These are phyloP conservation scores for Amborella trichopoda DNA, from an alignment of 164 flowering plant genomes.

Conservation along the genomic window DNA sequence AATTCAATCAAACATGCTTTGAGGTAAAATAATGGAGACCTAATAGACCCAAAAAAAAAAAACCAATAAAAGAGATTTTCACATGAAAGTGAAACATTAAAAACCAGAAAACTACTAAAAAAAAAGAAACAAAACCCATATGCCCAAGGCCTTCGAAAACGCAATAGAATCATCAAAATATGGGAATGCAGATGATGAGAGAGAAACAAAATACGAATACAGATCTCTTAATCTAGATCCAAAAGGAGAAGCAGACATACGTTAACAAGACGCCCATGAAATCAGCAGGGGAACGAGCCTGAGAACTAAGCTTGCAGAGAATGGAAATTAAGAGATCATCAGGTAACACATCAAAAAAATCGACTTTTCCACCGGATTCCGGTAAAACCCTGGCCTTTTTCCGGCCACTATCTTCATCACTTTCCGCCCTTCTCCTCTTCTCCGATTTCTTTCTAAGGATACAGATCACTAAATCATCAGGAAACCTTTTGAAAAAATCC, in stretches of 20 bases:
- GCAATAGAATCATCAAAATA: not conserved
- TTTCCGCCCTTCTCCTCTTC: conserved; percentile 10
- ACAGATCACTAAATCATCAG: not conserved
- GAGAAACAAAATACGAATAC: too few relatives aligned
- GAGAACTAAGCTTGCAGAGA: conserved; percentile 43
- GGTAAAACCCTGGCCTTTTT: conserved; percentile 18
- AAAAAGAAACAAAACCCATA: not conserved
- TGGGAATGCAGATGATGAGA: not conserved
- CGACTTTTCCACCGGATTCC: conserved; percentile 8
- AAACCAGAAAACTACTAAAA: not conserved
- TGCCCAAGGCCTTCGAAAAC: too few relatives aligned
- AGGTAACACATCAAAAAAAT: conserved; percentile 49
- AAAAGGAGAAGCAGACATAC: conserved; percentile 19
- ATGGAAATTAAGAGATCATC: conserved; percentile 59
- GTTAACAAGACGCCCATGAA: conserved; percentile 35
- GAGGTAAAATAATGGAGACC: not conserved
- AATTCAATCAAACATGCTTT: not conserved
- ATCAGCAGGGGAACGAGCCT: conserved; percentile 44
- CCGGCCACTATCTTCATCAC: not conserved
- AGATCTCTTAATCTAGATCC: too few relatives aligned
- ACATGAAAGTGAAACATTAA: too few relatives aligned
- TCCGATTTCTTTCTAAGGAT: not conserved
- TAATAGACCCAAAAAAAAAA: too few relatives aligned
- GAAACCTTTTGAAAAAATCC: not conserved
- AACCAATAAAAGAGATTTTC: too few relatives aligned